Conservation (phyloP, 495 filamentous ascomycete genomes). For the Hypoxylon lienhwacheense region DNA sequence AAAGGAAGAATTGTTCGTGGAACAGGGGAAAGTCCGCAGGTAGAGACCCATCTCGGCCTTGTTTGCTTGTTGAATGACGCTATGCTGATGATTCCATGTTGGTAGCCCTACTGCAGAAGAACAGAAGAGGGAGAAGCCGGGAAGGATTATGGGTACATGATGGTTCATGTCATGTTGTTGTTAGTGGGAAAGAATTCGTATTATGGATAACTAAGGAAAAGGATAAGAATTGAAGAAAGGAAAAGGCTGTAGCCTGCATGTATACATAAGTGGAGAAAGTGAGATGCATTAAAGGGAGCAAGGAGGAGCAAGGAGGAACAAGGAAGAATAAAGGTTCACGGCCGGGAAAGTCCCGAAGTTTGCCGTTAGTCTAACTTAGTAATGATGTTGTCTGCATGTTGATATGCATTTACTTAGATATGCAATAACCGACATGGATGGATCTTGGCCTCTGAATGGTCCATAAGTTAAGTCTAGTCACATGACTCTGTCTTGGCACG, state of each 20-base stretch:
- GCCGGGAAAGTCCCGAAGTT: conserved; percentile 19
- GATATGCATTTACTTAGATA: conserved; percentile 11
- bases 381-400: conserved; percentile 2
- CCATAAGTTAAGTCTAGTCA: conserved; percentile 8
- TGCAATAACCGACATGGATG: conserved; percentile 21
- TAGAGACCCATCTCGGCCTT: conserved; percentile 21
- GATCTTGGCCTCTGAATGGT: conserved; percentile 23
- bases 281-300: too few species aligned
- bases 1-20: conserved; percentile 15
- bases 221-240: too few species aligned
- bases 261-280: too few species aligned
- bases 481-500: conserved; percentile 34
- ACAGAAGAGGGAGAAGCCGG: neutral
- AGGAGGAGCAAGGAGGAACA: neutral
- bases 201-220: too few species aligned
- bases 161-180: too few species aligned
- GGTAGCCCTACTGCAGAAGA: conserved; percentile 21
- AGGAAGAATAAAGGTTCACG: neutral
- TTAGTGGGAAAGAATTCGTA: too few species aligned
- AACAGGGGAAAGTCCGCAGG: conserved; percentile 23
- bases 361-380: too few species aligned
- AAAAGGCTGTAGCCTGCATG: too few species aligned
- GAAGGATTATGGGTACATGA: too few species aligned
- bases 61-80: conserved; percentile 2
- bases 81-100: conserved; percentile 3